phyloP scores from a whole-genome alignment of 2,329 filamentous ascomycete species.

The Alternaria ventricosa region DNA sequence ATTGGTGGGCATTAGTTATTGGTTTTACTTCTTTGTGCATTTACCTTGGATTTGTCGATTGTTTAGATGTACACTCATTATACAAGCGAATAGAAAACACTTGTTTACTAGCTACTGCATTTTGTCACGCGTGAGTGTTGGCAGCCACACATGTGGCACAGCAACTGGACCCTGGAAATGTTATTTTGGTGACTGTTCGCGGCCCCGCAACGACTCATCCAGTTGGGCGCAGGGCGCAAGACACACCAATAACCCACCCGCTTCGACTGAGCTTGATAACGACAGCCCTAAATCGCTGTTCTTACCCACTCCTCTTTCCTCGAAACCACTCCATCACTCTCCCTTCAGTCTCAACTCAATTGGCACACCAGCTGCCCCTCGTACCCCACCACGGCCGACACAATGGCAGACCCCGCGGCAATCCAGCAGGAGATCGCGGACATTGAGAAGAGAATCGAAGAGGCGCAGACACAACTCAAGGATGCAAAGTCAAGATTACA shows the following conservation, averaged over 20 bases:
- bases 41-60: slow-evolving; percentile 10
- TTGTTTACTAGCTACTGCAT: not conserved
- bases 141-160: slow-evolving; percentile 15
- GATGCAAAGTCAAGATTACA: slow-evolving; percentile 39
- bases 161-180: slow-evolving; percentile 13
- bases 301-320: not conserved
- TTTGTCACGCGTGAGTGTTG: not conserved
- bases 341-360: slow-evolving; percentile 3
- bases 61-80: slow-evolving; percentile 5
- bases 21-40: slow-evolving; percentile 13
- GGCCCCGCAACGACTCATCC: slow-evolving; percentile 27
- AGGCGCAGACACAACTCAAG: slow-evolving; percentile 37
- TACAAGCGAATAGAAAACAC: not conserved
- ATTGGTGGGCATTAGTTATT: slow-evolving; percentile 12
- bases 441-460: slow-evolving; percentile 43
- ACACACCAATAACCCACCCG: slow-evolving; percentile 7
- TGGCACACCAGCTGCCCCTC: slow-evolving; percentile 23
- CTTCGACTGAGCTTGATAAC: slow-evolving; percentile 12
- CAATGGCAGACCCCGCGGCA: slow-evolving; percentile 39
- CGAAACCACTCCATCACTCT: not conserved
- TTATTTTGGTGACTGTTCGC: slow-evolving; percentile 14
- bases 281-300: slow-evolving; percentile 1
- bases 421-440: slow-evolving; percentile 41
- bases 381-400: slow-evolving; percentile 43
- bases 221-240: slow-evolving; percentile 19